Base-by-base conservation (phyloP, 495 filamentous ascomycete species). In the Xylaria telfairii region DNA sequence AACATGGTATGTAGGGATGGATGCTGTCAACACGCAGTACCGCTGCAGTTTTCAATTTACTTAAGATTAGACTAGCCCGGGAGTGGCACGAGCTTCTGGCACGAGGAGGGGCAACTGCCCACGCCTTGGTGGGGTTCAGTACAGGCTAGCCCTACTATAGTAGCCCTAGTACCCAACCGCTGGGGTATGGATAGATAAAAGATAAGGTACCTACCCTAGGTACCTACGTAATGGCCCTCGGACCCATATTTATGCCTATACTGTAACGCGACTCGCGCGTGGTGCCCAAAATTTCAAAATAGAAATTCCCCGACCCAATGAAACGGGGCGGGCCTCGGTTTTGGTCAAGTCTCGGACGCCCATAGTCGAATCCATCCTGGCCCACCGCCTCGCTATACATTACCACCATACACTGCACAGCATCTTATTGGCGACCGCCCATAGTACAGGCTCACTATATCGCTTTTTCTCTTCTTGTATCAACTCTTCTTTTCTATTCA, bases 381-480 rank as follows among this genome's bases (percentile, higher is more conserved):
- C n/a, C 49, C 49, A 68, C 66, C 67, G 54, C 42, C 56, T 69
- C 42, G 57, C 62, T 49, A 53, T 60, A 57, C 39, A 57, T 19
- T 37, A 21, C 56, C 56, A 59, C 56, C 56, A 59, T 32, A 28
- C n/a, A 51, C 34, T 53, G 6, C 65, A 67, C 28, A 51, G 41
- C 51, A 67, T 67, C 39, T 57, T 51, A 69, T 69, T 62, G 56
- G 59, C 46, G 32, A 26, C 57, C 61, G 28, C 28, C 53, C 67
- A 51, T 44, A 19, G 57, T 63, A 63, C 63, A 69, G 67, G 59
- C 65, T 69, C 42, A 26, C 57, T 56, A 54, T 69, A 69, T 69
- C 46, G 46, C 67, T 69, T 62, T 41, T 62, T 61, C 32, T 53
- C 32, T 30, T 68, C 54, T 57, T 68, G 41, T 68, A 44, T 46